These are phyloP conservation scores for Coriolopsis trogii DNA, from an alignment of 1,284 basidiomycete species.

Conservation along the genomic window DNA sequence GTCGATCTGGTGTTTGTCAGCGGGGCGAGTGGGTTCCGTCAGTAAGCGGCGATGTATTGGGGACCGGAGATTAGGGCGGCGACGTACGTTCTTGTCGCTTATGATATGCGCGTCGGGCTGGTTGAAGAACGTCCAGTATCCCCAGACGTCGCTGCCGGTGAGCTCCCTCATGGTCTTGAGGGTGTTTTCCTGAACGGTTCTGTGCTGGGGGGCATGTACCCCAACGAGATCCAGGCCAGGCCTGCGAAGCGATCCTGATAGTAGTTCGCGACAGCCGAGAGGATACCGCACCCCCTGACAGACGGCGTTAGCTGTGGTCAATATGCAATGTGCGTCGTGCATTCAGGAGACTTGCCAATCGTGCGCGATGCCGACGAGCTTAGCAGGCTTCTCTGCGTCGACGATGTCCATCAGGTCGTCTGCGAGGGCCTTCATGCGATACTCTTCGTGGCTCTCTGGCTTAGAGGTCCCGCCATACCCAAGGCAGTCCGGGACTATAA, in stretches of 20 bases:
- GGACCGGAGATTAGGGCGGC: too few species aligned
- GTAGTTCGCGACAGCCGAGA: conserved; percentile 40
- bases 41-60: too few species aligned
- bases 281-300: conserved; percentile 41
- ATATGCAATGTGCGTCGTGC: neutral
- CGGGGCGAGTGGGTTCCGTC: too few species aligned
- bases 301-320: neutral
- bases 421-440: conserved; percentile 39
- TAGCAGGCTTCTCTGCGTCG: conserved; percentile 41
- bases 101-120: conserved; percentile 32
- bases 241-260: conserved; percentile 43
- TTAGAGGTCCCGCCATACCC: conserved; percentile 54
- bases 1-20: conserved; percentile 9
- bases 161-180: conserved; percentile 27
- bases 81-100: conserved; percentile 37
- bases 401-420: conserved; percentile 48
- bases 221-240: conserved; percentile 45
- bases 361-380: conserved; percentile 47
- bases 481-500: conserved; percentile 53
- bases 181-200: conserved; percentile 26
- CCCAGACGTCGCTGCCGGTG: conserved; percentile 37
- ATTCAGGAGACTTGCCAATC: conserved; percentile 44
- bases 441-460: conserved; percentile 41
- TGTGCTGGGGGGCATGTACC: conserved; percentile 38
- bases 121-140: conserved; percentile 45